Evolutionary conservation across 768 basidiomycete species (phyloP).

Genomic region (Lactifluus echinatus): DNA sequence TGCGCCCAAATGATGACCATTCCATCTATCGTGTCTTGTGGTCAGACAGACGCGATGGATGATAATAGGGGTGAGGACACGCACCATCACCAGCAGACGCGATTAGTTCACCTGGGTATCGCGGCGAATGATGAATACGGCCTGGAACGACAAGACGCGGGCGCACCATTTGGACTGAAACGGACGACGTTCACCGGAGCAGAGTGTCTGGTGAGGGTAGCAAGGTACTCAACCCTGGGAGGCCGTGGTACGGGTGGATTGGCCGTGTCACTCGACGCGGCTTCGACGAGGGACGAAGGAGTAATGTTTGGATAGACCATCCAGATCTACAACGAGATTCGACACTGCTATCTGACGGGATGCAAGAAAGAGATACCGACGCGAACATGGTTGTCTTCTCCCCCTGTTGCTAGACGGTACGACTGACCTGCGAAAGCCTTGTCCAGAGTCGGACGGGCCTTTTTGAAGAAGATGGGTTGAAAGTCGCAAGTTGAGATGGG

Average conservation of each 20-base stretch:
- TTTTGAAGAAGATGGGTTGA: conserved; percentile 76
- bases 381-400: conserved; percentile 94
- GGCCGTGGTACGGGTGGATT: conserved; percentile 38
- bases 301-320: conserved; percentile 88
- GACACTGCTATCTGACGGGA: not conserved
- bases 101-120: conserved; percentile 64
- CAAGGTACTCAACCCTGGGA: conserved; percentile 93
- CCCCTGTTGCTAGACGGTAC: conserved; percentile 91
- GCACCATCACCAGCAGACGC: conserved; percentile 97
- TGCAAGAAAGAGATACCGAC: conserved; percentile 42
- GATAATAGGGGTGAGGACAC: conserved; percentile 23
- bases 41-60: conserved; percentile 4
- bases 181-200: conserved; percentile 94
- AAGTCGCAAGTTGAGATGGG: conserved; percentile 97
- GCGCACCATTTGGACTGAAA: conserved; percentile 86
- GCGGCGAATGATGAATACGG: conserved; percentile 1
- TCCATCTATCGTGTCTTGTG: conserved; percentile 52
- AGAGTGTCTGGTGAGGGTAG: conserved; percentile 87
- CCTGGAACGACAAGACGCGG: not conserved
- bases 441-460: conserved; percentile 57
- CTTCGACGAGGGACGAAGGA: conserved; percentile 47
- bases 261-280: conserved; percentile 28
- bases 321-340: conserved; percentile 56
- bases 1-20: conserved; percentile 96
- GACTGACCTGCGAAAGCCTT: conserved; percentile 55